Percentiles rank a stretch among this genome's conserved stretches.
These are phyloP conservation scores for Staphylotrichum longicolle DNA, from an alignment of 495 filamentous ascomycete genomes.

Conservation along the genomic window DNA sequence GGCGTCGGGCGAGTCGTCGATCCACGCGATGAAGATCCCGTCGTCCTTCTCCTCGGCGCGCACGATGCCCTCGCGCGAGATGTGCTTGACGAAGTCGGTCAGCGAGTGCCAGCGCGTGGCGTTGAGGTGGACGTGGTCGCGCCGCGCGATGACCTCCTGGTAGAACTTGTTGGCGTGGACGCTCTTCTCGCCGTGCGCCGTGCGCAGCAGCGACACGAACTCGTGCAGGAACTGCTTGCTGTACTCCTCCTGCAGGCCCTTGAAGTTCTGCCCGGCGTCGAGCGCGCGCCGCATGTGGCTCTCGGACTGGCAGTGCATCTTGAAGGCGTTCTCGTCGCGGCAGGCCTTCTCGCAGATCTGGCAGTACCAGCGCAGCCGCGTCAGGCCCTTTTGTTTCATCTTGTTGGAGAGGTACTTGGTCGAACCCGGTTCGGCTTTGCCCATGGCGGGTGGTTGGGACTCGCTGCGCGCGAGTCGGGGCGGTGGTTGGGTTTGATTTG, in stretches of 20 bases:
- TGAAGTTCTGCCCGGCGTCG: slow-evolving; percentile 78
- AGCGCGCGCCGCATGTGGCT: slow-evolving; percentile 83
- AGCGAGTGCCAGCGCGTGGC: slow-evolving; percentile 78
- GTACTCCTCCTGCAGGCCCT: slow-evolving; percentile 69
- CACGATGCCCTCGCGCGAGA: slow-evolving; percentile 81
- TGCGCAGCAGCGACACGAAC: slow-evolving; percentile 72
- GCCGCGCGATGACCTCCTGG: slow-evolving; percentile 76
- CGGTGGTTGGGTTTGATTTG: slow-evolving; percentile 7
- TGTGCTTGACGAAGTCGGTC: slow-evolving; percentile 81
- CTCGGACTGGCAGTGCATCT: slow-evolving; percentile 77
- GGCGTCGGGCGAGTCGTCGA: slow-evolving; percentile 85
- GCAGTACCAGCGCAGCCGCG: slow-evolving; percentile 78
- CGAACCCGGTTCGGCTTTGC: slow-evolving; percentile 83
- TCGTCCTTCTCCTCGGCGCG: slow-evolving; percentile 87
- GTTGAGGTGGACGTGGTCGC: slow-evolving; percentile 92
- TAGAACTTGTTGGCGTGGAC: slow-evolving; percentile 90
- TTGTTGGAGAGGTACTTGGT: slow-evolving; percentile 85
- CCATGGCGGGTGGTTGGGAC: slow-evolving; percentile 60
- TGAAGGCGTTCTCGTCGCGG: slow-evolving; percentile 74
- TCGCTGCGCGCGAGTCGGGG: slow-evolving; percentile 33
- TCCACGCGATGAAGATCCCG: slow-evolving; percentile 81
- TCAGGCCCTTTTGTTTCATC: slow-evolving; percentile 84
- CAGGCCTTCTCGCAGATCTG: slow-evolving; percentile 61
- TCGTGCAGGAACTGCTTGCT: slow-evolving; percentile 72
- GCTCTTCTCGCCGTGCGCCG: slow-evolving; percentile 80